phyloP scores from a whole-genome alignment of 2,329 filamentous ascomycete species.

The Ascochyta clinopodiicola region DNA sequence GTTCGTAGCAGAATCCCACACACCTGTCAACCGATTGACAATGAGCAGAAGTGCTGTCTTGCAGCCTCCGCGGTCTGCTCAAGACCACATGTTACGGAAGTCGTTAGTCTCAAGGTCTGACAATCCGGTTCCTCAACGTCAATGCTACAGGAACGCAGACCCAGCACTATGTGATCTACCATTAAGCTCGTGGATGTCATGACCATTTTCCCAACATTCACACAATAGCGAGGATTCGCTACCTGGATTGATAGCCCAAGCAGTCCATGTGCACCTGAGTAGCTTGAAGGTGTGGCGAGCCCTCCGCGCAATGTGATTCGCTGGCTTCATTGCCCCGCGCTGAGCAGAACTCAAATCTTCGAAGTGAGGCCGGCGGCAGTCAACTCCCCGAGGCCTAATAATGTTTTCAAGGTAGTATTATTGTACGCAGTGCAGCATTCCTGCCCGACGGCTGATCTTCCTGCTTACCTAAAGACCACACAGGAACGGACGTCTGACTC shows the following conservation, averaged over 20 bases:
- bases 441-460: not conserved
- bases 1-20: not conserved
- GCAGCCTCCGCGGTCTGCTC: not conserved
- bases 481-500: not conserved
- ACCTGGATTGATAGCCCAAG: not conserved
- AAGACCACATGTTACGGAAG: not conserved
- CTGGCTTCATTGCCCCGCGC: not conserved
- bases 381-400: not conserved
- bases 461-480: not conserved
- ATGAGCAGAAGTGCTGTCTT: not conserved
- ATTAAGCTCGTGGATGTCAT: not conserved
- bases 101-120: not conserved
- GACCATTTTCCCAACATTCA: slow-evolving; percentile 1
- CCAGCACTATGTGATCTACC: slow-evolving; percentile 1
- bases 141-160: slow-evolving; percentile 3
- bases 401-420: not conserved
- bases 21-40: slow-evolving; percentile 1
- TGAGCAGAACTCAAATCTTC: not conserved
- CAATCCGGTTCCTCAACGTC: not conserved
- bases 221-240: not conserved
- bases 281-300: slow-evolving; percentile 23
- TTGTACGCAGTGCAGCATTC: not conserved
- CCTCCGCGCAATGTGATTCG: slow-evolving; percentile 24
- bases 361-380: slow-evolving; percentile 5
- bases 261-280: not conserved